phyloP scores from a whole-genome alignment of 768 basidiomycete species.

The Pholiota conissans region DNA sequence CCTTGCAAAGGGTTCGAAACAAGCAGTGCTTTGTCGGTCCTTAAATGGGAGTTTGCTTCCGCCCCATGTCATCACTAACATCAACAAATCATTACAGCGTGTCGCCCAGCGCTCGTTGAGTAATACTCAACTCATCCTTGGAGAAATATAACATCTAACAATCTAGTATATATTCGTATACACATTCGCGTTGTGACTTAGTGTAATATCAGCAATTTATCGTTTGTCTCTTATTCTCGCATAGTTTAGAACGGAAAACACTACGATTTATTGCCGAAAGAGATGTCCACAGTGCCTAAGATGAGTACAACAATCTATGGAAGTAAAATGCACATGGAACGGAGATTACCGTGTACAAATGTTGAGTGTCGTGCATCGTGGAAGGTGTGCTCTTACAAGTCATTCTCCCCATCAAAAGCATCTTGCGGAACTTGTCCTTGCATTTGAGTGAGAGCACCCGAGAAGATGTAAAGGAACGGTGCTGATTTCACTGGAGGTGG shows the following conservation, averaged over 20 bases:
- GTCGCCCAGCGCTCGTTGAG: not conserved
- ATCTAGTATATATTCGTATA: too few relatives aligned
- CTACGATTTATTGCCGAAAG: not conserved
- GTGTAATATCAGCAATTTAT: too few relatives aligned
- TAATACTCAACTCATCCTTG: too few relatives aligned
- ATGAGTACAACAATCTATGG: not conserved
- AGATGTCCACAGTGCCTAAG: not conserved
- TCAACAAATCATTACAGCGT: not conserved
- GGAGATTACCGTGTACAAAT: not conserved
- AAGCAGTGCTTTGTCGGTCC: slow-evolving; percentile 11
- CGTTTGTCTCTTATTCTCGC: too few relatives aligned
- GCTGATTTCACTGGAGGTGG: slow-evolving; percentile 77
- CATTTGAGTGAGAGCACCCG: slow-evolving; percentile 82
- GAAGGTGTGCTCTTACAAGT: slow-evolving; percentile 16
- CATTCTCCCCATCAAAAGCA: slow-evolving; percentile 69
- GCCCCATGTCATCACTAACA: not conserved
- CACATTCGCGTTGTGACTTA: too few relatives aligned
- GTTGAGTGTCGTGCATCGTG: not conserved
- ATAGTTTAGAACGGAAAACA: too few relatives aligned
- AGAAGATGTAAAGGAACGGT: slow-evolving; percentile 77
- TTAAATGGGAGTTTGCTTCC: slow-evolving; percentile 16
- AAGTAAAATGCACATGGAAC: not conserved
- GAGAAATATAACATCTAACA: too few relatives aligned
- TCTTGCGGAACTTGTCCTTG: slow-evolving; percentile 86
- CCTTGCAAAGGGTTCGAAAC: not conserved